Conservation (phyloP, 495 filamentous ascomycete genomes). For the Achaetomiella virescens region DNA sequence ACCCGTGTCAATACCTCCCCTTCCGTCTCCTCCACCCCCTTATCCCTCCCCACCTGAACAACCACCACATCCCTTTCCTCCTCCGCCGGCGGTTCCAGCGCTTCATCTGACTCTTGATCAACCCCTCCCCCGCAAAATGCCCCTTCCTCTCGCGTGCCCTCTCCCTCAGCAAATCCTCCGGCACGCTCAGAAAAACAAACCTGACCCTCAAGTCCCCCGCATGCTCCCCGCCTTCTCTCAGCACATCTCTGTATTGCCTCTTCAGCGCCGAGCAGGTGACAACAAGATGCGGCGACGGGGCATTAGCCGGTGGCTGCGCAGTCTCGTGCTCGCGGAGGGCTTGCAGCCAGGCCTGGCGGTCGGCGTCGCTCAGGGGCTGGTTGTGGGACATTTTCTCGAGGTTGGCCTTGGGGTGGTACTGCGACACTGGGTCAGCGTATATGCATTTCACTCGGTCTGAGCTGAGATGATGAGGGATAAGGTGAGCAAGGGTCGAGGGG, state of each 20-base stretch:
- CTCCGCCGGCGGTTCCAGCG: constrained; percentile 16
- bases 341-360: constrained; percentile 26
- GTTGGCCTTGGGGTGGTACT: constrained; percentile 27
- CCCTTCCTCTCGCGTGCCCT: constrained; percentile 16
- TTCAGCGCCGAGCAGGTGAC: constrained; percentile 26
- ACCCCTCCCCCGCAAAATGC: constrained; percentile 16
- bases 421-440: background rate
- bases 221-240: constrained; percentile 12
- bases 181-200: constrained; percentile 19
- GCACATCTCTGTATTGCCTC: constrained; percentile 20
- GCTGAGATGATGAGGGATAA: background rate
- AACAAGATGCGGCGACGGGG: constrained; percentile 9
- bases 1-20: constrained; percentile 12
- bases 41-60: constrained; percentile 6
- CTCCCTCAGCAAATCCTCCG: constrained; percentile 7
- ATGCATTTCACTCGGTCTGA: too few relatives aligned
- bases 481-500: background rate
- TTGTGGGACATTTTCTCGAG: constrained; percentile 23
- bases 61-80: constrained; percentile 19
- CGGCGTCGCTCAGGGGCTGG: constrained; percentile 19
- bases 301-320: background rate
- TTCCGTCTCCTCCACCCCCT: constrained; percentile 5
- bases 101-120: constrained; percentile 20
- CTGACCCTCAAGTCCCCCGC: constrained; percentile 11
- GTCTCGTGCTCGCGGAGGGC: constrained; percentile 18